Base-by-base conservation (phyloP, 2,329 filamentous ascomycete genomes). In the Exophiala phaeomuriformis region DNA sequence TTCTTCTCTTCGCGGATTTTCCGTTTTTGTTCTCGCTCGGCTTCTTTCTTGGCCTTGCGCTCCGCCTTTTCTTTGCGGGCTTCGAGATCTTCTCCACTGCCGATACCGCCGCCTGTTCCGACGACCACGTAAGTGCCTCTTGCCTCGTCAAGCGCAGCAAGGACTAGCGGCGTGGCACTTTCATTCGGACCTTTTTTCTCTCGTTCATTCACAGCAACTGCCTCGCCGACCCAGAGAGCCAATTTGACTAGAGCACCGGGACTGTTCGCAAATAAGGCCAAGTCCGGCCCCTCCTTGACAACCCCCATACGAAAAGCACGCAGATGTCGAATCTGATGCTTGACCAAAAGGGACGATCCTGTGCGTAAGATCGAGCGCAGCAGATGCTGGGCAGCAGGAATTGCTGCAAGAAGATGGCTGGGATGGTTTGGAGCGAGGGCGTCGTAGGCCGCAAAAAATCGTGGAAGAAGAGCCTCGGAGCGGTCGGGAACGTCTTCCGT, bases 301-400 rank as follows among this genome's bases (percentile, higher is more conserved):
- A 97, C 86, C 33, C 88, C 94, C 78, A 98, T 90, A 47, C 93
- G 87, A 69, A 97, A 98, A 0, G 91, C 87, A 45, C 89, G 83
- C 10, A 98, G 76, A 68, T 96, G 90, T 36, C 89, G 87, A 66
- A 98, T 95, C 64, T 96, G 90, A 54, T 87, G 85, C 72, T 98
- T 98, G 61, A 89, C 88, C 55, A 98, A 86, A 30, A 98, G 77
- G 0, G 88, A 85, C 1, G 90, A 95, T 36, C 93, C 93, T 0
- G 91, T 95, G 45, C 89, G 86, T 57, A 96, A 87, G 58, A 98
- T 97, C 39, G 93, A 90, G 35, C 88, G 84, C 68, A 96, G 88
- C 1, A 98, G 79, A 64, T 90, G 85, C 67, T 95, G 90, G 1
- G 93, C 93, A 1, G 86, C 87, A 1, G 87, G 82, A 8, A 98